Conservation (phyloP, 2,329 filamentous ascomycete genomes). For the Clonostachys byssicola region DNA sequence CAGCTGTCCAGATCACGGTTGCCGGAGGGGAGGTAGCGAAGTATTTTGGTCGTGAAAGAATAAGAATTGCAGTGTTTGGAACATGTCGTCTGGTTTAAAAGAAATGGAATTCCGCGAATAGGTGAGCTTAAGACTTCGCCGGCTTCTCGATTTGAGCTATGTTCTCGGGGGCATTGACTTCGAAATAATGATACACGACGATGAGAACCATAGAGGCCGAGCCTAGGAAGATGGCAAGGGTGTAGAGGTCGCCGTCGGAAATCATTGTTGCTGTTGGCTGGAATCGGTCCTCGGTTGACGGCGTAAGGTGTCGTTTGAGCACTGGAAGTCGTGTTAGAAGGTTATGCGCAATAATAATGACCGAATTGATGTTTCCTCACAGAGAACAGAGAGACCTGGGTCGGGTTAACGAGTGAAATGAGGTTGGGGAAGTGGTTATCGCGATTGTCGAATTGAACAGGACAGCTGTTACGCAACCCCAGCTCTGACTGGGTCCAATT, state of each 20-base stretch:
- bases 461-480: conserved; percentile 1
- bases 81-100: no score
- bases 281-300: neutral
- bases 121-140: no score
- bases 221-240: conserved; percentile 89
- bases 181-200: conserved; percentile 92
- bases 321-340: neutral
- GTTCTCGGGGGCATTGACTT: conserved; percentile 65
- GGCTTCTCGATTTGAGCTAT: neutral
- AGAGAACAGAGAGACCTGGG: neutral
- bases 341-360: neutral
- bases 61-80: no score
- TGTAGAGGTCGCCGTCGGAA: conserved; percentile 86
- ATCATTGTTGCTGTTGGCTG: conserved; percentile 68
- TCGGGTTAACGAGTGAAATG: neutral
- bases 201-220: conserved; percentile 87
- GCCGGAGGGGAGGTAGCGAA: no score
- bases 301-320: neutral
- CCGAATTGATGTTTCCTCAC: neutral
- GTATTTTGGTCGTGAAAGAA: no score
- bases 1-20: no score
- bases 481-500: neutral
- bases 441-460: neutral
- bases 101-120: no score
- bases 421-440: neutral